Percentiles rank a stretch among this genome's conserved stretches.
Evolutionary conservation across 441 rosid species (phyloP).

Genomic region (Eruca vesicaria): DNA sequence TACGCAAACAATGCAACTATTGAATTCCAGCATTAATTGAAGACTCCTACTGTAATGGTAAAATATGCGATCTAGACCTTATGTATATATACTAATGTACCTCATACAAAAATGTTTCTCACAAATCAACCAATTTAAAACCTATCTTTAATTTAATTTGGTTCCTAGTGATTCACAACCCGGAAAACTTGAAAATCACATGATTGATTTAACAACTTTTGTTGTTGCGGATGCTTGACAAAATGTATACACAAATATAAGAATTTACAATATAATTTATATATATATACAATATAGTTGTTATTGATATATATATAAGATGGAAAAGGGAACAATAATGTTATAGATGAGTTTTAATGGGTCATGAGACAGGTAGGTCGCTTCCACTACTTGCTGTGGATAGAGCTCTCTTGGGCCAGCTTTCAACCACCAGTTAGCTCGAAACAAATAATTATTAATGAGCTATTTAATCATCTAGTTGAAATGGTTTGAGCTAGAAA

Average conservation of each 20-base stretch:
- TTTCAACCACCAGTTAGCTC: constrained; percentile 29
- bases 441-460: not conserved
- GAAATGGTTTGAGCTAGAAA: constrained; percentile 6
- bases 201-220: not conserved
- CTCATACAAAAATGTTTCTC: not conserved
- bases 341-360: constrained; percentile 27
- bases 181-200: not conserved
- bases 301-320: not conserved
- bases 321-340: constrained; percentile 15
- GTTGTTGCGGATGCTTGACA: not conserved
- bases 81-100: too few relatives aligned
- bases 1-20: constrained; percentile 17
- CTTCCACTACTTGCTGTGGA: constrained; percentile 31
- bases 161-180: not conserved
- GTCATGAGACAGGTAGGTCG: constrained; percentile 31
- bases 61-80: too few relatives aligned
- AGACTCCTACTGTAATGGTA: too few relatives aligned
- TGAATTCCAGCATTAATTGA: not conserved
- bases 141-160: not conserved
- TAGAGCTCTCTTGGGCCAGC: constrained; percentile 35
- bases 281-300: not conserved
- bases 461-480: not conserved
- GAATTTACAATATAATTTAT: not conserved
- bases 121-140: not conserved
- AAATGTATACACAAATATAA: not conserved